Base-by-base conservation (phyloP, 495 filamentous ascomycete genomes). In the Letharia lupina region DNA sequence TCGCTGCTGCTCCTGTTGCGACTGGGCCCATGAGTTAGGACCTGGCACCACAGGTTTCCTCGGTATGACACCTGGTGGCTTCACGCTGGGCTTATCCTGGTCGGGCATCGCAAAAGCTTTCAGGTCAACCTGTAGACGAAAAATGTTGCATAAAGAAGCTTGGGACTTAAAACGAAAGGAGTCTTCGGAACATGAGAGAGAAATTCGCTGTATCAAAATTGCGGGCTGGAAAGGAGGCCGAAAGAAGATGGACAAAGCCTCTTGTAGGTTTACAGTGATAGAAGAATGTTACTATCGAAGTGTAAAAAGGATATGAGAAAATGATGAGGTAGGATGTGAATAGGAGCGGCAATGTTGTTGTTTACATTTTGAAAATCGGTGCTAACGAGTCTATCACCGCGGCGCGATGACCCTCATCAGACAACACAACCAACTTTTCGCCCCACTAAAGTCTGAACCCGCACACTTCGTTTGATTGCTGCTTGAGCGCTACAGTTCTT, bases 1-100 rank as follows among this genome's bases (percentile, higher is more conserved):
- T 37, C 60, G 39, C 40, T 64, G 65, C 44, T 42, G 45, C 15
- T 62, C 40, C 47, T 67, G 56, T 35, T 65, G 47, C 54, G 45
- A 52, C 31, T 68, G 69, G 11, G 70, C 70, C 69, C 71, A 71
- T 10, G 67, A 69, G 39, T 69, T 73, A 20, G 60, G 61, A 47
- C 62, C 69, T 31, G 65, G 60, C 20, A 62, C 42, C 45, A 64
- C 18, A 23, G 67, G 56, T 44, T 63, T 69, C 45, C 60, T 68
- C 20, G 47, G 63, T 35, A 64, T 62, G 33, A 61, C 33, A 11
- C 42, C 63, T 42, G 68, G 64, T 47, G 54, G 47, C n/a, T 69
- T 67, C 4, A 62, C 62, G 35, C 37, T 47, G 6, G 58, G 61
- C 9, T 59, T 41, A 35, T 54, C 33, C 8, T 57, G 41, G 18